phyloP scores from a whole-genome alignment of 1,284 basidiomycete genomes.

The Laetiporus sulphureus region DNA sequence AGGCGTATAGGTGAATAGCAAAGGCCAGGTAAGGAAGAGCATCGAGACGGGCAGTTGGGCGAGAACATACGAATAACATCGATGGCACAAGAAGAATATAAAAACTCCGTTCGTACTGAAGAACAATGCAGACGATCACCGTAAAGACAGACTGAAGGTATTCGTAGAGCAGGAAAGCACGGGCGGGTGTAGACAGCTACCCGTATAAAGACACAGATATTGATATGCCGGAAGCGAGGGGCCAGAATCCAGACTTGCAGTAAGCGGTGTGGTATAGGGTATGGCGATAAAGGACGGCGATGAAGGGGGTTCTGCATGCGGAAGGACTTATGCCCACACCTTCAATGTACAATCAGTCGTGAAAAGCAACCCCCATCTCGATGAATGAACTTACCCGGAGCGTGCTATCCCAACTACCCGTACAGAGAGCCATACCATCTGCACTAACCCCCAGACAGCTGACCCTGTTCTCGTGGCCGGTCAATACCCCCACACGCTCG shows the following conservation, averaged over 20 bases:
- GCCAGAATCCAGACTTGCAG: conserved; percentile 13
- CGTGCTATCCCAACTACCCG: conserved; percentile 96
- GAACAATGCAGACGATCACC: conserved; percentile 31
- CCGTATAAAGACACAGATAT: conserved; percentile 29
- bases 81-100: conserved; percentile 32
- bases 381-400: conserved; percentile 70
- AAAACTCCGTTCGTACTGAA: conserved; percentile 21
- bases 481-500: conserved; percentile 93
- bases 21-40: conserved; percentile 13
- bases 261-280: conserved; percentile 21
- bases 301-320: no score
- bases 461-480: conserved; percentile 97
- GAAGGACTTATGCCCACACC: conserved; percentile 46
- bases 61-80: conserved; percentile 15
- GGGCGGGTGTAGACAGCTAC: conserved; percentile 20
- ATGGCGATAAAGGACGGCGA: conserved; percentile 12
- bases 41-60: conserved; percentile 12
- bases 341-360: no score
- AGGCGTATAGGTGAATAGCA: conserved; percentile 10
- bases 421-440: conserved; percentile 97
- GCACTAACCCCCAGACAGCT: conserved; percentile 93
- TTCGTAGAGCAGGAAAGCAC: conserved; percentile 11
- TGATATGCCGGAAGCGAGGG: conserved; percentile 14
- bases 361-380: no score
- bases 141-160: conserved; percentile 60